A percentile compares a stretch with the other conserved stretches of the same genome.
phyloP scores from a whole-genome alignment of 1,139 yeast species.

The Saccharomyces pastorianus region DNA sequence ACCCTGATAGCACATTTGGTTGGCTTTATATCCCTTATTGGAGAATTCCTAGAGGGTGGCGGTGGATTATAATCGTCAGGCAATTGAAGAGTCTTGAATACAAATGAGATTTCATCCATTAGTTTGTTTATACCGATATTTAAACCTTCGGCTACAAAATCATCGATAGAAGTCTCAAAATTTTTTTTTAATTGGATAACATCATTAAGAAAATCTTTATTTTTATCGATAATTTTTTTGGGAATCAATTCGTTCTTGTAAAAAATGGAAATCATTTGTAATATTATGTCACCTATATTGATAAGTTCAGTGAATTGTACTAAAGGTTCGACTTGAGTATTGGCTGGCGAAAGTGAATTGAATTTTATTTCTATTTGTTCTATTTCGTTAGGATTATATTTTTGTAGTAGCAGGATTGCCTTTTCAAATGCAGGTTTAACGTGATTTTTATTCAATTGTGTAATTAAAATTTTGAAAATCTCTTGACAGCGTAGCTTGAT shows the following conservation, averaged over 20 bases:
- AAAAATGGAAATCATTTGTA: constrained; percentile 87
- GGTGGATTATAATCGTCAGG: constrained; percentile 47
- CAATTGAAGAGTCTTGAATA: constrained; percentile 43
- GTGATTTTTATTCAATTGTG: constrained; percentile 62
- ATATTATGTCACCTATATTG: constrained; percentile 84
- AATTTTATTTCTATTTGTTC: constrained; percentile 24
- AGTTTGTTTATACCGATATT: constrained; percentile 84
- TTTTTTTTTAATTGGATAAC: constrained; percentile 73
- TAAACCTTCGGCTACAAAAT: constrained; percentile 84
- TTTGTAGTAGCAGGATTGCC: constrained; percentile 61
- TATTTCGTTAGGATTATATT: constrained; percentile 58
- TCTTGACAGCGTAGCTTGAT: constrained; percentile 39
- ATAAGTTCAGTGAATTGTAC: constrained; percentile 83
- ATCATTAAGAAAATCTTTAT: constrained; percentile 70
- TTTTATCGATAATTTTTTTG: constrained; percentile 54
- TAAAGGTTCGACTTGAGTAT: constrained; percentile 57
- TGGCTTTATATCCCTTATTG: constrained; percentile 42
- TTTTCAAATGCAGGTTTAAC: constrained; percentile 73
- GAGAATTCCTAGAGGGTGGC: constrained; percentile 9
- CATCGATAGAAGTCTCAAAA: constrained; percentile 75
- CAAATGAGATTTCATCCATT: constrained; percentile 62
- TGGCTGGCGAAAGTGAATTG: constrained; percentile 10
- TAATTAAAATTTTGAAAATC: constrained; percentile 59
- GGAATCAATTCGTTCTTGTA: constrained; percentile 76
- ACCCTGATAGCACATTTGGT: constrained; percentile 63